A percentile compares a stretch with the other conserved stretches of the same genome.
These are phyloP conservation scores for Dothidotthia symphoricarpi DNA, from an alignment of 2,329 filamentous ascomycete species.

Conservation along the genomic window DNA sequence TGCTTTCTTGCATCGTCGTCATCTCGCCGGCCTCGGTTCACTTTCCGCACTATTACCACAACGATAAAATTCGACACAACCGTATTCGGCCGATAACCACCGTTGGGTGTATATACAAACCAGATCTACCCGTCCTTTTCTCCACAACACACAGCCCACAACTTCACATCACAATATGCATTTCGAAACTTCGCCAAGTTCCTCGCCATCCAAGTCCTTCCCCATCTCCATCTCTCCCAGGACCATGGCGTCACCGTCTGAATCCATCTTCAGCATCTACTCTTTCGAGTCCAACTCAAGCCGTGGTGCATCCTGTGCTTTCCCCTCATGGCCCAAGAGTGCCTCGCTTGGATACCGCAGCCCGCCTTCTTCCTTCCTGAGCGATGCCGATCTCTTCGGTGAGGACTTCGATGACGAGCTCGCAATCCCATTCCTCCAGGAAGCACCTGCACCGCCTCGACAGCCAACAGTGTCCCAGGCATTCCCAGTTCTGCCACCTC, in stretches of 20 bases:
- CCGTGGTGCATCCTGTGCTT: constrained; percentile 40
- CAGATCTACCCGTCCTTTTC: constrained; percentile 27
- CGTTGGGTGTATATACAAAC: constrained; percentile 27
- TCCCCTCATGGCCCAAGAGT: constrained; percentile 43
- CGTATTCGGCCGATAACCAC: constrained; percentile 23
- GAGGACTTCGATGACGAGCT: constrained; percentile 39
- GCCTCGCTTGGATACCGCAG: constrained; percentile 39
- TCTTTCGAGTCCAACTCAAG: constrained; percentile 28
- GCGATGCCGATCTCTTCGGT: constrained; percentile 44
- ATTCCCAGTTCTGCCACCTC: constrained; percentile 40
- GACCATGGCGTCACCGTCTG: constrained; percentile 38
- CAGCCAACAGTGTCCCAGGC: constrained; percentile 37
- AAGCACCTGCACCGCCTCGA: constrained; percentile 43
- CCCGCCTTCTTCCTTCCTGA: constrained; percentile 43
- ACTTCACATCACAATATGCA: constrained; percentile 25
- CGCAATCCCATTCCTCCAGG: constrained; percentile 35
- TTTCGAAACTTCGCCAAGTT: constrained; percentile 38
- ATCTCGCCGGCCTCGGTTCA: constrained; percentile 27
- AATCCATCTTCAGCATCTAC: constrained; percentile 40
- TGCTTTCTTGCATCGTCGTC: constrained; percentile 30
- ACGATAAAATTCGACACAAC: constrained; percentile 9
- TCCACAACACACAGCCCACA: constrained; percentile 2
- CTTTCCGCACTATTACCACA: constrained; percentile 27
- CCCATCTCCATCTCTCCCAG: constrained; percentile 38
- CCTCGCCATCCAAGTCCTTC: constrained; percentile 41